These are phyloP conservation scores for Phaffia rhodozyma DNA, from an alignment of 1,284 basidiomycete species.

Conservation along the genomic window DNA sequence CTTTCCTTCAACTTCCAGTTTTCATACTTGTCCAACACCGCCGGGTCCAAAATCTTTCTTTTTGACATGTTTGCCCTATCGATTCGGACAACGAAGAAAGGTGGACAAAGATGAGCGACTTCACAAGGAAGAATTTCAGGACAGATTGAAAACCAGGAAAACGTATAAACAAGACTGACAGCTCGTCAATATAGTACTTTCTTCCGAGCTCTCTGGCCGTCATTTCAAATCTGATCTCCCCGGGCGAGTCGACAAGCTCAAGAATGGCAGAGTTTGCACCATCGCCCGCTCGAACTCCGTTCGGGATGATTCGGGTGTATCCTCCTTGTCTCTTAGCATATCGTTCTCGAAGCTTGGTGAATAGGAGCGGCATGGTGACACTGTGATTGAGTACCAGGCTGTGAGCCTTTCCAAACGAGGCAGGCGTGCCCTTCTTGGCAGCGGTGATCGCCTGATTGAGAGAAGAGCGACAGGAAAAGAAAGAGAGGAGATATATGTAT, in stretches of 20 bases:
- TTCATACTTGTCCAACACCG: neutral
- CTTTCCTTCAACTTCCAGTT: slow-evolving; percentile 14
- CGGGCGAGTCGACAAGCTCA: slow-evolving; percentile 86
- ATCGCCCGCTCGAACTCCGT: slow-evolving; percentile 78
- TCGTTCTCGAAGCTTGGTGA: slow-evolving; percentile 63
- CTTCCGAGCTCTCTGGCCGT: slow-evolving; percentile 69
- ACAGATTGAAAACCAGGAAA: neutral
- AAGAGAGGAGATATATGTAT: neutral
- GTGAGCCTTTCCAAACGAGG: slow-evolving; percentile 13
- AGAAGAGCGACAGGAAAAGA: neutral
- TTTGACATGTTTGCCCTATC: too few species aligned
- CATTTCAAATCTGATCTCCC: slow-evolving; percentile 76
- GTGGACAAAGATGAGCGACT: neutral
- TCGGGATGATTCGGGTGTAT: slow-evolving; percentile 88
- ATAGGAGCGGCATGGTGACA: slow-evolving; percentile 40
- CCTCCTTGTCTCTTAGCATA: slow-evolving; percentile 79
- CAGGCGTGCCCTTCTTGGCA: slow-evolving; percentile 59
- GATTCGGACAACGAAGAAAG: too few species aligned
- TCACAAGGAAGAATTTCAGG: neutral
- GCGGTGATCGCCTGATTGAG: slow-evolving; percentile 63
- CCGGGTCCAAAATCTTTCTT: too few species aligned
- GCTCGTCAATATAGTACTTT: slow-evolving; percentile 38
- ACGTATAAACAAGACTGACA: neutral
- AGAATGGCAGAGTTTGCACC: slow-evolving; percentile 86
- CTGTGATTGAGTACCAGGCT: slow-evolving; percentile 23